These are phyloP conservation scores for Draba incana DNA, from an alignment of 345 rosid species.

Conservation along the genomic window DNA sequence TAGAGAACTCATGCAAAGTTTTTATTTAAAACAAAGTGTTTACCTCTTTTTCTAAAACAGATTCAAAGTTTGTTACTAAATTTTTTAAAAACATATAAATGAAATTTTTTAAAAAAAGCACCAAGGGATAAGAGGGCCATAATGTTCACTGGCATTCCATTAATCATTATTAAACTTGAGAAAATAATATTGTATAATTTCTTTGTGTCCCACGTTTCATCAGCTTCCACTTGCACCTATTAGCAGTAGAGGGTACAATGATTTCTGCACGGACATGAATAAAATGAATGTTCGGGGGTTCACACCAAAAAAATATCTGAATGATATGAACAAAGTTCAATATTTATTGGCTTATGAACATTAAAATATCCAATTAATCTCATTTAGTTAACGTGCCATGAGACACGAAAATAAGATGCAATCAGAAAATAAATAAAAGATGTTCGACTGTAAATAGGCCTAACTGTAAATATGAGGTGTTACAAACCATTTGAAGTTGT, in stretches of 20 bases:
- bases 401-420: too few relatives aligned
- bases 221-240: conserved; percentile 35
- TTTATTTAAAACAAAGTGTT: too few relatives aligned
- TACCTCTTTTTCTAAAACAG: neutral
- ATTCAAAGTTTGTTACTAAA: neutral
- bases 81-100: neutral
- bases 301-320: neutral
- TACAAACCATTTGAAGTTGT: neutral
- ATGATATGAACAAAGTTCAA: neutral
- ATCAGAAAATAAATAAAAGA: neutral
- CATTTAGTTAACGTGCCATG: too few relatives aligned
- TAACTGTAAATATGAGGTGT: neutral
- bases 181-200: conserved; percentile 13
- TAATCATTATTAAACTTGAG: conserved; percentile 8
- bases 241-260: conserved; percentile 20
- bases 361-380: neutral
- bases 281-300: neutral
- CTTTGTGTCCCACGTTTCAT: conserved; percentile 34
- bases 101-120: neutral
- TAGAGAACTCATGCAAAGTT: too few relatives aligned
- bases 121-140: conserved; percentile 24
- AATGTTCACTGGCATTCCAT: conserved; percentile 20
- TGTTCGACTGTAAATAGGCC: neutral
- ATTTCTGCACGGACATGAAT: conserved; percentile 25
- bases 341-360: neutral